Conservation (phyloP, 2,329 filamentous ascomycete species). For the Ophiocordyceps camponoti-leonardi region DNA sequence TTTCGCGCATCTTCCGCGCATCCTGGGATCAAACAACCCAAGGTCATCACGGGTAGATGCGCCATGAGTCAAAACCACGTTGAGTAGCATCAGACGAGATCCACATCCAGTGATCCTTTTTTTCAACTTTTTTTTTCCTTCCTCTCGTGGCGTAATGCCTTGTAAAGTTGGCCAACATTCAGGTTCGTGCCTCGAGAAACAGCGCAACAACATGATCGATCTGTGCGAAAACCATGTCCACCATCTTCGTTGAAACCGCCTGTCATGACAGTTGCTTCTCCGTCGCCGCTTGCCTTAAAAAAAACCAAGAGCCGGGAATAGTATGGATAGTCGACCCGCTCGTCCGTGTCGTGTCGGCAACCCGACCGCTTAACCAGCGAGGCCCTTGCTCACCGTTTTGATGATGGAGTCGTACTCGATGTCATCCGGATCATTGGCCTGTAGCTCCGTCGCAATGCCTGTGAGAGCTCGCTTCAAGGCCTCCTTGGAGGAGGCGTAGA, state of each 20-base stretch:
- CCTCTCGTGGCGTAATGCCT: slow-evolving; percentile 10
- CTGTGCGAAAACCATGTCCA: slow-evolving; percentile 1
- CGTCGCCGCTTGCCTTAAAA: slow-evolving; percentile 8
- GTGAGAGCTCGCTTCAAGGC: slow-evolving; percentile 65
- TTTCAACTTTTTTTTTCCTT: slow-evolving; percentile 12
- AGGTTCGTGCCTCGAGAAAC: slow-evolving; percentile 2
- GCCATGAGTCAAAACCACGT: background rate
- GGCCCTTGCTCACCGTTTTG: slow-evolving; percentile 46
- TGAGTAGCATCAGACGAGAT: background rate
- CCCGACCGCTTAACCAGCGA: slow-evolving; percentile 24
- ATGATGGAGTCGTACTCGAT: slow-evolving; percentile 62
- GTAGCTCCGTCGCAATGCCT: slow-evolving; percentile 58
- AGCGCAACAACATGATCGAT: slow-evolving; percentile 1
- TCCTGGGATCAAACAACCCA: slow-evolving; percentile 42
- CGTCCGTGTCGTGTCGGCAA: slow-evolving; percentile 4
- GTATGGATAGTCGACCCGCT: slow-evolving; percentile 11
- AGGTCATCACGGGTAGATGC: slow-evolving; percentile 6
- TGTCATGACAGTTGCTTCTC: slow-evolving; percentile 11
- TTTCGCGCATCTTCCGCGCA: slow-evolving; percentile 50
- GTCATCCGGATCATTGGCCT: slow-evolving; percentile 72
- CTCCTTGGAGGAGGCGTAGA: slow-evolving; percentile 80
- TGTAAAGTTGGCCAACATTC: slow-evolving; percentile 9
- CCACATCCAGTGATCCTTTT: slow-evolving; percentile 4
- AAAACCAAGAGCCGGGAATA: slow-evolving; percentile 7
- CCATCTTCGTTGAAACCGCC: slow-evolving; percentile 1